Percentiles rank a stretch among this genome's conserved stretches.
phyloP scores from a whole-genome alignment of 2,329 filamentous ascomycete species.

The Ophiostoma sp. region DNA sequence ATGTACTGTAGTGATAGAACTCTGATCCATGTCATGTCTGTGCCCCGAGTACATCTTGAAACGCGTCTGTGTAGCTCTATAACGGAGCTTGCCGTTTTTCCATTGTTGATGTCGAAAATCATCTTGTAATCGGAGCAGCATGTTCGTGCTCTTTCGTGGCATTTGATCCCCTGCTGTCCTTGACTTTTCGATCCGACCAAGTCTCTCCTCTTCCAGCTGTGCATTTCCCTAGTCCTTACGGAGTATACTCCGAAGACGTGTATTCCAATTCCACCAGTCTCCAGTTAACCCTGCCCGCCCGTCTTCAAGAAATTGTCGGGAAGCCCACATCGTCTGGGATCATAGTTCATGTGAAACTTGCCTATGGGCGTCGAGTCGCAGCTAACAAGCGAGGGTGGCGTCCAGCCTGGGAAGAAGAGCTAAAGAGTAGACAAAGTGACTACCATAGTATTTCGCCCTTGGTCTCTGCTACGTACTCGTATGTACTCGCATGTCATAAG shows the following conservation, averaged over 20 bases:
- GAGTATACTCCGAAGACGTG: not conserved
- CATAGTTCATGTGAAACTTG: constrained; percentile 7
- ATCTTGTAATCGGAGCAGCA: not conserved
- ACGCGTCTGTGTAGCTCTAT: not conserved
- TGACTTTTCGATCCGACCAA: not conserved
- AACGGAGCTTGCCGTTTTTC: not conserved
- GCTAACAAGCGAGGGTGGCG: constrained; percentile 11
- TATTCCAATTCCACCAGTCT: not conserved
- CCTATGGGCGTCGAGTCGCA: not conserved
- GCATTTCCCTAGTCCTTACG: not conserved
- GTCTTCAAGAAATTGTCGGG: not conserved
- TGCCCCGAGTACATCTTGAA: not conserved
- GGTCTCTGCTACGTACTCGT: not conserved
- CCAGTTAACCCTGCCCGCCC: not conserved
- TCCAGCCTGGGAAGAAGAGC: not conserved
- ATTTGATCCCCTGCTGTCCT: not conserved
- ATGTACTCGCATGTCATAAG: not conserved
- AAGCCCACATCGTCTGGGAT: not conserved
- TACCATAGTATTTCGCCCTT: not conserved
- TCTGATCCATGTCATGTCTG: not conserved
- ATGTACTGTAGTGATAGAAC: not conserved
- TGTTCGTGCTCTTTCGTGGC: not conserved
- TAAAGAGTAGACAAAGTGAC: not conserved
- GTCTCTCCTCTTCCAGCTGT: not conserved
- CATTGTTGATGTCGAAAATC: not conserved